Base-by-base conservation (phyloP, 176 grass and related monocot genomes). In the Zizania latifolia region DNA sequence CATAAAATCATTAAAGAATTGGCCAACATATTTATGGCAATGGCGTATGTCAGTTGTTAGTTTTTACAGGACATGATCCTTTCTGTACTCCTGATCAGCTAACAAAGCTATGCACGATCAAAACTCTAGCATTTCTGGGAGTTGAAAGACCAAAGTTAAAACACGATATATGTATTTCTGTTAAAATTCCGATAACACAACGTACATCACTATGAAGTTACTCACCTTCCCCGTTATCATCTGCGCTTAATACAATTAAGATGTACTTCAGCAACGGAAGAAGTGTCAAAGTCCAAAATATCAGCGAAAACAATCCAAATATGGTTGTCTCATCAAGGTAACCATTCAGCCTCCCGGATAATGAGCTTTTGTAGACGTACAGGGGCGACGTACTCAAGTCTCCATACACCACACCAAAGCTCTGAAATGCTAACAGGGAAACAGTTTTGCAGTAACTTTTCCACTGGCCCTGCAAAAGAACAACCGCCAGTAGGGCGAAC, bases 381-480 rank as follows among this genome's bases (percentile, higher is more conserved):
- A 92, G 37, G 72, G 86, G 86, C 4, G 90, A 92, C 0, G 83
- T 92, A 36, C 86, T 86, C 41, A 89, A 55, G 60, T 92, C 90
- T 16, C 90, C 90, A n/a, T 92, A 92, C 35, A 92, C 90, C 43
- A 92, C 82, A 11, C 90, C 86, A 22, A 92, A 80, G 83, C 90
- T 92, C 83, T 92, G 90, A 19, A 89, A 89, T 36, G 86, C 68
- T 77, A 92, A 77, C 2, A 92, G 79, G 61, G 77, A 85, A 2
- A 89, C 28, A 59, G 76, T 83, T 75, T 45, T 89, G 75, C 73
- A 65, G 33, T 79, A 28, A 48, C 53, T 60, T 65, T 62, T 88
- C 90, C 79, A 89, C 17, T 80, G 70, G 32, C 19, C 41, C 90
- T 92, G 75, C 43, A 62, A 71, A 89, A 53, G 16, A 21, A 74